Evolutionary conservation across 1,284 basidiomycete genomes (phyloP).

Genomic region (Abortiporus biennis): DNA sequence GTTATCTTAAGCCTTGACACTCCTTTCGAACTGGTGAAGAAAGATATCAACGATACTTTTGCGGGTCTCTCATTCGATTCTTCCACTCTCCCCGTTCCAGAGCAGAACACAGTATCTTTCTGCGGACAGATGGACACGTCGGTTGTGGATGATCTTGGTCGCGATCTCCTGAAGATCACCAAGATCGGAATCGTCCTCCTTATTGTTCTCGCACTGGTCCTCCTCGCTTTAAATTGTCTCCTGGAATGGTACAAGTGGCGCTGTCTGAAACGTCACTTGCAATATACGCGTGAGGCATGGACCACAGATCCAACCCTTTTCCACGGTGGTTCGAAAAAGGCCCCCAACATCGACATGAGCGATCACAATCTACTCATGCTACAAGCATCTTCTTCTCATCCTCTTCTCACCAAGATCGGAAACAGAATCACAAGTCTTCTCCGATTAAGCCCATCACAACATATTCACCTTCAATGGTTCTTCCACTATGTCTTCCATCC

Average conservation of each 20-base stretch:
- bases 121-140: slow-evolving; percentile 76
- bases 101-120: slow-evolving; percentile 57
- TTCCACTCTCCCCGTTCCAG: slow-evolving; percentile 68
- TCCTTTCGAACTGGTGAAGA: slow-evolving; percentile 82
- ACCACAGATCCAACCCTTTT: slow-evolving; percentile 57
- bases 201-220: slow-evolving; percentile 51
- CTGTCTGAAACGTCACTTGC: slow-evolving; percentile 56
- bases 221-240: slow-evolving; percentile 59
- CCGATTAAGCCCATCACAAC: slow-evolving; percentile 50
- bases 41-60: slow-evolving; percentile 85
- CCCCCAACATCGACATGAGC: slow-evolving; percentile 53
- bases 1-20: slow-evolving; percentile 55
- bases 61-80: slow-evolving; percentile 63
- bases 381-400: slow-evolving; percentile 59
- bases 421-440: slow-evolving; percentile 46
- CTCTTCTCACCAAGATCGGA: slow-evolving; percentile 60
- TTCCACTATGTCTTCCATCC: slow-evolving; percentile 87
- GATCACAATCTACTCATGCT: slow-evolving; percentile 76
- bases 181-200: slow-evolving; percentile 75
- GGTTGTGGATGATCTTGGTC: slow-evolving; percentile 78
- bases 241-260: slow-evolving; percentile 82
- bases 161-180: slow-evolving; percentile 68
- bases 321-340: slow-evolving; percentile 28
- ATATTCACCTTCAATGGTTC: slow-evolving; percentile 73
- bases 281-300: slow-evolving; percentile 71